These are phyloP conservation scores for Fusarium pseudocircinatum DNA, from an alignment of 2,329 filamentous ascomycete species.

Conservation along the genomic window DNA sequence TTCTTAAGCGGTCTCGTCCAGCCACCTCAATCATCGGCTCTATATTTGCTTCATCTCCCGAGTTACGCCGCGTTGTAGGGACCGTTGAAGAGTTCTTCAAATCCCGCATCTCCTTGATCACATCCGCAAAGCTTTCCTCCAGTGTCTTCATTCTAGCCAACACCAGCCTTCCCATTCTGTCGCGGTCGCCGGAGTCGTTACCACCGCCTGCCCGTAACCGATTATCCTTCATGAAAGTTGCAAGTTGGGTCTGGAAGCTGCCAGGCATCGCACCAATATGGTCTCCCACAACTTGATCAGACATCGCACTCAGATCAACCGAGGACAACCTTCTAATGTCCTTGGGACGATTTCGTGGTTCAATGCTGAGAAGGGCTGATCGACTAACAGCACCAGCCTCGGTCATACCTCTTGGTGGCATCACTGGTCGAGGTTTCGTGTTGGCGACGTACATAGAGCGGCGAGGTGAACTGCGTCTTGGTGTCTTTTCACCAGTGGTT, in stretches of 20 bases:
- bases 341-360: constrained; percentile 54
- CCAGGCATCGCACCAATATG: constrained; percentile 73
- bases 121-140: constrained; percentile 88
- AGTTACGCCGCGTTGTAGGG: constrained; percentile 62
- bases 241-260: constrained; percentile 85
- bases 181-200: constrained; percentile 57
- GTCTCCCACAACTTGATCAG: constrained; percentile 71
- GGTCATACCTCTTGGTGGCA: constrained; percentile 54
- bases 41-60: constrained; percentile 52
- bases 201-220: constrained; percentile 60
- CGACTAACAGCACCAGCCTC: constrained; percentile 50
- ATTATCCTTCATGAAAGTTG: constrained; percentile 67
- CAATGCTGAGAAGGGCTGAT: constrained; percentile 62
- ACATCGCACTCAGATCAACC: constrained; percentile 77
- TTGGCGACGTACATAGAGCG: constrained; percentile 55
- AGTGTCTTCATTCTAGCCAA: constrained; percentile 91
- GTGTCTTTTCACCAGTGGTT: constrained; percentile 49
- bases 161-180: constrained; percentile 82
- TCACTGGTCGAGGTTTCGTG: constrained; percentile 66
- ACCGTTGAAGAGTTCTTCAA: constrained; percentile 60
- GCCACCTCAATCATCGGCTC: constrained; percentile 49
- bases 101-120: constrained; percentile 82
- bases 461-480: constrained; percentile 59
- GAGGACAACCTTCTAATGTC: constrained; percentile 64
- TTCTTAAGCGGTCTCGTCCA: constrained; percentile 43